Conservation (phyloP, 345 rosid genomes). For the Populus simonii region DNA sequence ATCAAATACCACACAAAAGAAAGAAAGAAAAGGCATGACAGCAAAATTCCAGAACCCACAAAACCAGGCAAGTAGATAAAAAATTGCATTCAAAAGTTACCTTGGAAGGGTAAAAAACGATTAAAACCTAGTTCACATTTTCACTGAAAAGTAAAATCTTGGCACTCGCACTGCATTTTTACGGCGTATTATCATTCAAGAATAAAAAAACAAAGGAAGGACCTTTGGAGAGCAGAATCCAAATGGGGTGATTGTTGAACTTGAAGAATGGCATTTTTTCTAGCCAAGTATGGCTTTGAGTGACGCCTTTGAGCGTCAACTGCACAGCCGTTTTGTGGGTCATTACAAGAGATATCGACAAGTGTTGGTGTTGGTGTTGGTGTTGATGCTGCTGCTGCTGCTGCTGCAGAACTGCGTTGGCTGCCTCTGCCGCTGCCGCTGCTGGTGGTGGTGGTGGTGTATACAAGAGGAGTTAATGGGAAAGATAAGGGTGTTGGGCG, state of each 20-base stretch:
- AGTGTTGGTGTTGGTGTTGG: conserved; percentile 10
- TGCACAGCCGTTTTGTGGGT: not conserved
- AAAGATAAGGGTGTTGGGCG: conserved; percentile 13
- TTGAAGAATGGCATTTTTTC: conserved; percentile 65
- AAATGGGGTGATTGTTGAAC: conserved; percentile 59
- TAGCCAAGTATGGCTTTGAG: conserved; percentile 49
- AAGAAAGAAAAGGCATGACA: too few relatives aligned
- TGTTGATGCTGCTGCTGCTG: too few relatives aligned
- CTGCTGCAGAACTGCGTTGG: conserved; percentile 3
- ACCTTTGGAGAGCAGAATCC: conserved; percentile 59
- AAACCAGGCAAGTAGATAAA: too few relatives aligned
- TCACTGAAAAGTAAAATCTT: too few relatives aligned
- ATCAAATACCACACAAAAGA: too few relatives aligned
- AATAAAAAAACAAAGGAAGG: not conserved
- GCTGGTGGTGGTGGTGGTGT: conserved; percentile 6
- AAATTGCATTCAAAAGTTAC: too few relatives aligned
- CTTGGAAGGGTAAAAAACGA: too few relatives aligned
- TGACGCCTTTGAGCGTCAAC: conserved; percentile 32
- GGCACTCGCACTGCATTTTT: too few relatives aligned
- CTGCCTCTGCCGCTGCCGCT: not conserved
- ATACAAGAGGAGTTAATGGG: conserved; percentile 24
- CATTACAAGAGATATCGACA: not conserved
- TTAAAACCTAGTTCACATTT: too few relatives aligned
- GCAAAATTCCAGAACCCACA: too few relatives aligned
- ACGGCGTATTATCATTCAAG: not conserved